Conservation (phyloP, 192 early-diverging fungal species). For the Bifiguratus adelaidae region DNA sequence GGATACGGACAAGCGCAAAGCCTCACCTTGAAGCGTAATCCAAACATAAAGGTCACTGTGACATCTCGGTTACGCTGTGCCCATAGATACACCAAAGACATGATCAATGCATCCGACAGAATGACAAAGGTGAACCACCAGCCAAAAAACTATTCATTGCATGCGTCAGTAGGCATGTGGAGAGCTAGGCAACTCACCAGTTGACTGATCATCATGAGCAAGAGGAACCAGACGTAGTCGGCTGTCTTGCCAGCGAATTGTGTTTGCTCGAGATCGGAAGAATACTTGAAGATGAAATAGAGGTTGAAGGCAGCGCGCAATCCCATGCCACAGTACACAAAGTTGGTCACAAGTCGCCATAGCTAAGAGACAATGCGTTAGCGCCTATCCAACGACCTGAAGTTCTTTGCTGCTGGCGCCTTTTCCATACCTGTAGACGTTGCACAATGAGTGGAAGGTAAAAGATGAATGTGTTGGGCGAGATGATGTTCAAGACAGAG, state of each 20-base stretch:
- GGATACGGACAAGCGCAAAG: background rate
- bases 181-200: conserved; percentile 19
- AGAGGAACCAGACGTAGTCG: conserved; percentile 71
- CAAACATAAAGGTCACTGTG: conserved; percentile 63
- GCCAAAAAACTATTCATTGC: background rate
- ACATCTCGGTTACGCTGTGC: conserved; percentile 42
- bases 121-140: conserved; percentile 4
- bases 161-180: background rate
- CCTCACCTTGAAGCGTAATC: conserved; percentile 52
- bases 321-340: conserved; percentile 39
- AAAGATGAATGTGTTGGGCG: no score
- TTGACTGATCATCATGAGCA: conserved; percentile 41
- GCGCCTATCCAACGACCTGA: no score
- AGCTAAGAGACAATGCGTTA: no score
- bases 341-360: conserved; percentile 67
- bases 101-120: conserved; percentile 37
- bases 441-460: no score
- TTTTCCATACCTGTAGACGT: no score
- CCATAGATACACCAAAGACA: conserved; percentile 71
- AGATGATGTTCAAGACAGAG: no score
- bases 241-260: conserved; percentile 56
- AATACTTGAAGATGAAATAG: conserved; percentile 67
- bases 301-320: conserved; percentile 54
- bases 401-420: no score
- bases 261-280: conserved; percentile 54